phyloP scores from a whole-genome alignment of 176 grass and related monocot species.

The Avena insularis region DNA sequence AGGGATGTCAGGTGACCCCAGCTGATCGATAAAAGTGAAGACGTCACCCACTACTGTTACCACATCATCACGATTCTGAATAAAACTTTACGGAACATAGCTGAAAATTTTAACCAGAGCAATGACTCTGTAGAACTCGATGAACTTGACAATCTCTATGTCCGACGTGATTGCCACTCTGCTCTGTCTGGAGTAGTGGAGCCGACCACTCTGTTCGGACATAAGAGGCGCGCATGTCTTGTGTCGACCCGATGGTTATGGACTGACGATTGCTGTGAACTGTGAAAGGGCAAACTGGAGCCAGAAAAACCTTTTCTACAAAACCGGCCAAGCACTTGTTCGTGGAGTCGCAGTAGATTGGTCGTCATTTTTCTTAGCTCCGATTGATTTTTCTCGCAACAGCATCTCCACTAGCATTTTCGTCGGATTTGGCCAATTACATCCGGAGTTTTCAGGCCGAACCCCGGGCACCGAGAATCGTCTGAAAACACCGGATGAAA shows the following conservation, averaged over 20 bases:
- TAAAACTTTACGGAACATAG: too few species aligned
- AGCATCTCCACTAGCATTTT: neutral
- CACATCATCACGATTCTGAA: neutral
- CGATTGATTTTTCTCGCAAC: neutral
- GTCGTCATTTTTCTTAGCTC: neutral
- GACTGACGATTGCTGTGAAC: neutral
- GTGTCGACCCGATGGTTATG: neutral
- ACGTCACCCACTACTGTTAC: too few species aligned
- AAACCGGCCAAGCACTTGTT: conserved; percentile 6
- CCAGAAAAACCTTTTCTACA: neutral
- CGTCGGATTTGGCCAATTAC: too few species aligned
- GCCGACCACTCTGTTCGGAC: neutral
- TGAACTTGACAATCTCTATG: neutral
- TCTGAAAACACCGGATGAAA: too few species aligned
- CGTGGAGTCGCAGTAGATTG: neutral
- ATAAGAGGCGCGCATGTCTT: conserved; percentile 8
- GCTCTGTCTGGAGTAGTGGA: neutral
- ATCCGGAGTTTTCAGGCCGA: too few species aligned
- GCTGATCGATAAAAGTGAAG: too few species aligned
- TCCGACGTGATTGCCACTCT: conserved; percentile 18
- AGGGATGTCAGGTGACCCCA: too few species aligned
- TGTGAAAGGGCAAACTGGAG: neutral
- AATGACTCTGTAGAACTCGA: neutral
- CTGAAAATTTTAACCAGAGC: neutral
- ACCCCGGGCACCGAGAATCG: too few species aligned